Percentiles rank a stretch among this genome's conserved stretches.
These are phyloP conservation scores for Fistulifera solaris DNA, from an alignment of 108 stramenopile genomes.

Conservation along the genomic window DNA sequence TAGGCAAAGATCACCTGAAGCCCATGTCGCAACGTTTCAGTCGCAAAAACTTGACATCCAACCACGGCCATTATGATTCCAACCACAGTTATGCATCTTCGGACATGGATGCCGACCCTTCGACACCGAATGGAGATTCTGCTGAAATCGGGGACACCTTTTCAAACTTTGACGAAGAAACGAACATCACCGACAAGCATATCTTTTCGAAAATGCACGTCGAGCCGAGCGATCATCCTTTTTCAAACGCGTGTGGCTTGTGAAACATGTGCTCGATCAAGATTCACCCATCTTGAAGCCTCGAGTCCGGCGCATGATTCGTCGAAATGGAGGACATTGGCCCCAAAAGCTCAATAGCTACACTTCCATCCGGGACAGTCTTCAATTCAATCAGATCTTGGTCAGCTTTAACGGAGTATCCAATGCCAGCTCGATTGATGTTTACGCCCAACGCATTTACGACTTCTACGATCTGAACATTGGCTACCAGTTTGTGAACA, in stretches of 20 bases:
- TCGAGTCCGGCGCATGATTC: slow-evolving; percentile 32
- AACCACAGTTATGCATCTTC: neutral
- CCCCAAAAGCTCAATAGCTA: slow-evolving; percentile 46
- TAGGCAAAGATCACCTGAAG: slow-evolving; percentile 43
- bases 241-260: slow-evolving; percentile 69
- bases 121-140: too few relatives aligned
- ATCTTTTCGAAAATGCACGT: slow-evolving; percentile 56
- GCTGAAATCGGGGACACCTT: neutral
- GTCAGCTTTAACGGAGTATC: slow-evolving; percentile 62
- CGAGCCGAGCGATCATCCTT: slow-evolving; percentile 67
- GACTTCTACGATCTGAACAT: slow-evolving; percentile 62
- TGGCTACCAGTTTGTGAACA: slow-evolving; percentile 67
- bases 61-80: too few relatives aligned
- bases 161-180: slow-evolving; percentile 25
- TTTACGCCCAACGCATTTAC: slow-evolving; percentile 78
- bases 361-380: slow-evolving; percentile 30
- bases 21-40: neutral
- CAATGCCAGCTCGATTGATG: slow-evolving; percentile 48
- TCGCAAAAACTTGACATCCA: neutral
- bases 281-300: slow-evolving; percentile 58
- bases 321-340: slow-evolving; percentile 59
- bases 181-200: slow-evolving; percentile 36
- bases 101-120: neutral
- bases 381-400: slow-evolving; percentile 71
- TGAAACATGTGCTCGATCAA: slow-evolving; percentile 61